These are phyloP conservation scores for Tetrastigma voinierianum DNA, from an alignment of 164 flowering plant species.

Conservation along the genomic window DNA sequence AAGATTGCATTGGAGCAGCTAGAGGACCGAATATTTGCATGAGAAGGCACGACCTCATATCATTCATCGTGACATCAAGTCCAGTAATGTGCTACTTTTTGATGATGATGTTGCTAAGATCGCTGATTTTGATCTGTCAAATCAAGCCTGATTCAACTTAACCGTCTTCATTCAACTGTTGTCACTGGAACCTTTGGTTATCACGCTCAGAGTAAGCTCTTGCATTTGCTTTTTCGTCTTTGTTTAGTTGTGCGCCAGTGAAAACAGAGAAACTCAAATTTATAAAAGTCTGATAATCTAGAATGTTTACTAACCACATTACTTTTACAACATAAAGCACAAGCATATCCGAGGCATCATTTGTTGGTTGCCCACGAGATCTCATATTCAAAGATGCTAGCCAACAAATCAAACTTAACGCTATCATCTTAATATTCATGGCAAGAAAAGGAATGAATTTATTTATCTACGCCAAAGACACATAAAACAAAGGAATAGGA, in stretches of 20 bases:
- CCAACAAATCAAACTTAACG: neutral
- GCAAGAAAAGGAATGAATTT: neutral
- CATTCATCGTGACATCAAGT: slow-evolving; percentile 84
- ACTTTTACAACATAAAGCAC: neutral
- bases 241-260: neutral
- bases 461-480: neutral
- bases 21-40: slow-evolving; percentile 87
- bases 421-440: neutral
- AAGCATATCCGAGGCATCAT: neutral
- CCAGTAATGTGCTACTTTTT: slow-evolving; percentile 74
- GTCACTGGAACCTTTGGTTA: slow-evolving; percentile 91
- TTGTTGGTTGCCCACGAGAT: neutral
- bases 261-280: neutral
- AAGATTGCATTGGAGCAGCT: slow-evolving; percentile 89
- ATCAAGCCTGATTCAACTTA: slow-evolving; percentile 85
- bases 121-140: slow-evolving; percentile 85
- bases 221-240: neutral
- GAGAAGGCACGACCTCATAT: slow-evolving; percentile 74
- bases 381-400: neutral
- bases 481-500: too few species aligned
- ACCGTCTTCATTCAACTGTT: slow-evolving; percentile 96
- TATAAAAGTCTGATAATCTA: neutral
- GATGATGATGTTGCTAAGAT: slow-evolving; percentile 81
- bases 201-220: slow-evolving; percentile 86
- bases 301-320: neutral